These are phyloP conservation scores for Peronospora farinosa DNA, from an alignment of 352 stramenopile species.

Conservation along the genomic window DNA sequence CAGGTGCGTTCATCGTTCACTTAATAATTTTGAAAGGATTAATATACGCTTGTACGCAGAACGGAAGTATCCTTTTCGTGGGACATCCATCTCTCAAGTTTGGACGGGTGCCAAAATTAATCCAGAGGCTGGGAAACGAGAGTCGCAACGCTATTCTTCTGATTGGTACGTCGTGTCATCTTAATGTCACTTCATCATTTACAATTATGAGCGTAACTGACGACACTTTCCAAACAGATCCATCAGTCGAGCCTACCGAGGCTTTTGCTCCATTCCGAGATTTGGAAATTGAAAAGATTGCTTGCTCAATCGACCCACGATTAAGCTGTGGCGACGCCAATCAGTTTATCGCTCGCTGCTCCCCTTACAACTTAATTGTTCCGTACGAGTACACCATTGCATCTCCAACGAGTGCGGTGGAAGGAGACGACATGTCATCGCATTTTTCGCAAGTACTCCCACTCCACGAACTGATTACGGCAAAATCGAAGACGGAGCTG, in stretches of 20 bases:
- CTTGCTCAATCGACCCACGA: conserved; percentile 66
- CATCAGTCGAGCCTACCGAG: conserved; percentile 41
- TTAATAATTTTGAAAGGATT: neutral
- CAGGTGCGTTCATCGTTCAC: conserved; percentile 33
- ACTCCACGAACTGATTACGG: conserved; percentile 59
- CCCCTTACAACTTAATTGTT: conserved; percentile 59
- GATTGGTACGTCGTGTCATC: conserved; percentile 40
- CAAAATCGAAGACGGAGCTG: conserved; percentile 66
- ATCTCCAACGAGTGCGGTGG: conserved; percentile 7
- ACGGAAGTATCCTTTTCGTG: conserved; percentile 70
- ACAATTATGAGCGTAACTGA: neutral
- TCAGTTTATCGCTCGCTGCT: conserved; percentile 77
- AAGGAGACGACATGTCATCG: conserved; percentile 34
- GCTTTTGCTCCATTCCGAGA: conserved; percentile 53
- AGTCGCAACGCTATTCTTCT: conserved; percentile 62
- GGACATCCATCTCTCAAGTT: conserved; percentile 62
- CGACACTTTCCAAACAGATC: conserved; percentile 31
- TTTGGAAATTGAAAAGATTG: conserved; percentile 69
- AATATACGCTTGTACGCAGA: conserved; percentile 24
- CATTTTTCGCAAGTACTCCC: conserved; percentile 70
- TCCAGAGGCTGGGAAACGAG: conserved; percentile 54
- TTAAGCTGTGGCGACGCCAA: conserved; percentile 82
- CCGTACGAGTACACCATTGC: conserved; percentile 52
- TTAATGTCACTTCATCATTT: neutral
- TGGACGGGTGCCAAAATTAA: conserved; percentile 42